Evolutionary conservation across 2,329 filamentous ascomycete genomes (phyloP).

Genomic region (Akanthomyces dipterigenus): DNA sequence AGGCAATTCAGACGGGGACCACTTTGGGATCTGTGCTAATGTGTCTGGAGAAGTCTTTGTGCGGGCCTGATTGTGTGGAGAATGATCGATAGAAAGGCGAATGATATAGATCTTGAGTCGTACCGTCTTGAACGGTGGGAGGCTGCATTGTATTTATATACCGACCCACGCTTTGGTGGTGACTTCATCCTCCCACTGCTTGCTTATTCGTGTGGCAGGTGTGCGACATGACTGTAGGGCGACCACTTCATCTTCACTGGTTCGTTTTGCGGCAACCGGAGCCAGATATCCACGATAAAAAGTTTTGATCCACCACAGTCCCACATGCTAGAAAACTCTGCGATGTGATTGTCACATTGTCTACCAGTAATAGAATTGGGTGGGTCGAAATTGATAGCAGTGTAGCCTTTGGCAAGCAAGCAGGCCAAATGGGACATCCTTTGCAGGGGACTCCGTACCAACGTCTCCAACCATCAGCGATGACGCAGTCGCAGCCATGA

Average conservation of each 20-base stretch:
- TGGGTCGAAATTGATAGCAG: not conserved
- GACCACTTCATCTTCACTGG: not conserved
- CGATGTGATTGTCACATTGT: not conserved
- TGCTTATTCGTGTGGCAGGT: not conserved
- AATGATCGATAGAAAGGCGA: too few species aligned
- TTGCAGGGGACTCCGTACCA: not conserved
- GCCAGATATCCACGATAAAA: not conserved
- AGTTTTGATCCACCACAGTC: not conserved
- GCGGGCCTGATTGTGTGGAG: conserved; percentile 1
- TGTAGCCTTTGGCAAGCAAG: not conserved
- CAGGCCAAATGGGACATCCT: not conserved
- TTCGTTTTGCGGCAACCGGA: not conserved
- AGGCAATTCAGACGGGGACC: not conserved
- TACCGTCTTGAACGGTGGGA: conserved; percentile 38
- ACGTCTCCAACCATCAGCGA: not conserved
- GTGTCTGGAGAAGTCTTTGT: not conserved
- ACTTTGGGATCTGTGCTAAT: not conserved
- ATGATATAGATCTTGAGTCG: conserved; percentile 8
- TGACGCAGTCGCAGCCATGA: not conserved
- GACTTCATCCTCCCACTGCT: conserved; percentile 9
- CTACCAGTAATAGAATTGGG: too few species aligned
- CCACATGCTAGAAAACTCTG: conserved; percentile 1
- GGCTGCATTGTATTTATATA: conserved; percentile 26
- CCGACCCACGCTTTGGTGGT: conserved; percentile 11
- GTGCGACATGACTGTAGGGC: not conserved